Evolutionary conservation across 1,284 basidiomycete species (phyloP), one percentile per base, ranked within the genome.

Genomic region (Moesziomyces sp.): DNA sequence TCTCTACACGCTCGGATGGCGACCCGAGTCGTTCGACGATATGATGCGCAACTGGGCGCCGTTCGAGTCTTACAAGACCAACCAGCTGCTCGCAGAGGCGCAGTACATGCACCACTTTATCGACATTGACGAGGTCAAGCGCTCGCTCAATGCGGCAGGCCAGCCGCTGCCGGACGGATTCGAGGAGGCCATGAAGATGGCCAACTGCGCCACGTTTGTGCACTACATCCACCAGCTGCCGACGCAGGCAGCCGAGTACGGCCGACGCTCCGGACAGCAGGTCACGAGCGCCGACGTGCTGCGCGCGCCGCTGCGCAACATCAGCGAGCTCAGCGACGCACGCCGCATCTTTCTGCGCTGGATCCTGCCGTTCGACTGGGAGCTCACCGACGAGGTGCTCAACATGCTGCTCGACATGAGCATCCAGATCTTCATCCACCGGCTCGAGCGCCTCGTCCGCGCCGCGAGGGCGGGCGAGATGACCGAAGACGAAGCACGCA

Each of bases 151-250:
- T n/a, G 47, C 55, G 16, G 48, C 52, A 8, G 61, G 55, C 0
- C 52, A 68, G n/a, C 28, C 52, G 10, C 56, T 42, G 5, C 61
- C 64, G 6, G 67, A 73, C 8, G 65, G 59, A 3, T 64, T 78
- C 33, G 52, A 64, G 10, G 76, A 78, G 16, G 64, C 70, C 5
- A 69, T 79, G 70, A 63, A 58, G 43, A 69, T 79, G 59, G 77
- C 70, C 59, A 79, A 79, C 46, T 74, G 73, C 30, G 77, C 77
- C 14, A 77, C 77, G 3, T 79, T 79, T 54, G 69, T 79, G 1
- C 75, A 78, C 49, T 77, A 77, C 62, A 58, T 79, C 23, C 76
- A 73, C 33, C 74, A 77, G 46, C 54, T 77, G 7, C 74, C 70
- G 0, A 52, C 50, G n/a, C 51, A 71, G 19, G 53, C 58, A 3